Evolutionary conservation across 176 grass and related monocot species (phyloP).

Genomic region (Pontederia crassipes): DNA sequence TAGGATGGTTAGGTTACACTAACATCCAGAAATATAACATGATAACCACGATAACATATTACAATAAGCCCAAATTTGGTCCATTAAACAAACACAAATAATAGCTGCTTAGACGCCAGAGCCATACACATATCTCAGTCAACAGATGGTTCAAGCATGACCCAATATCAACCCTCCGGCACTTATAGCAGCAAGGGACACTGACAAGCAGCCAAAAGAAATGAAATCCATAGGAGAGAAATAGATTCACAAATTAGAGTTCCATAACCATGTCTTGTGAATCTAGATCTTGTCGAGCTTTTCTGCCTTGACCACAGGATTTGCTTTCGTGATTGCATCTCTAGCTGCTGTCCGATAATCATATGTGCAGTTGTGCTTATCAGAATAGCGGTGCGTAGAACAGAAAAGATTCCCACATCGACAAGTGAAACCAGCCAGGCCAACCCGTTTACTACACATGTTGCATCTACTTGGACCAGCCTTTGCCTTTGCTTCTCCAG

Average conservation of each 20-base stretch:
- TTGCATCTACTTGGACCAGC: slow-evolving; percentile 64
- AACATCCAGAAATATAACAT: neutral
- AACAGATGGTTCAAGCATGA: slow-evolving; percentile 9
- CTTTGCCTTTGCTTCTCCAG: slow-evolving; percentile 38
- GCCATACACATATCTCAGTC: slow-evolving; percentile 40
- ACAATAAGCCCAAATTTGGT: slow-evolving; percentile 37
- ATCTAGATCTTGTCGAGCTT: slow-evolving; percentile 94
- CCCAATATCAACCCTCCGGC: slow-evolving; percentile 21
- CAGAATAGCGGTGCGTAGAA: slow-evolving; percentile 56
- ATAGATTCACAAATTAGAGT: slow-evolving; percentile 9
- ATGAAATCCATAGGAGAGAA: slow-evolving; percentile 13
- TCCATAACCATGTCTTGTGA: neutral
- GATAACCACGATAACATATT: slow-evolving; percentile 28
- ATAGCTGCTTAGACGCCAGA: slow-evolving; percentile 65
- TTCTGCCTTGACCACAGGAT: slow-evolving; percentile 86
- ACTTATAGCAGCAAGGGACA: slow-evolving; percentile 20
- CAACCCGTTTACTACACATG: slow-evolving; percentile 65
- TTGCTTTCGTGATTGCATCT: slow-evolving; percentile 91
- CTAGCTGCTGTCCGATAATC: slow-evolving; percentile 76
- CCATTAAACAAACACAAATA: slow-evolving; percentile 28
- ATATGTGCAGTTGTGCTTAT: slow-evolving; percentile 83
- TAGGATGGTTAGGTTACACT: too few relatives aligned
- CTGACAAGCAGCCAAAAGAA: too few relatives aligned
- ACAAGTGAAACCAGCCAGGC: slow-evolving; percentile 80
- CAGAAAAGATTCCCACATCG: slow-evolving; percentile 84